Percentiles rank a stretch among this genome's conserved stretches.
Conservation (phyloP, 345 rosid species). For the Syzygium grande region DNA sequence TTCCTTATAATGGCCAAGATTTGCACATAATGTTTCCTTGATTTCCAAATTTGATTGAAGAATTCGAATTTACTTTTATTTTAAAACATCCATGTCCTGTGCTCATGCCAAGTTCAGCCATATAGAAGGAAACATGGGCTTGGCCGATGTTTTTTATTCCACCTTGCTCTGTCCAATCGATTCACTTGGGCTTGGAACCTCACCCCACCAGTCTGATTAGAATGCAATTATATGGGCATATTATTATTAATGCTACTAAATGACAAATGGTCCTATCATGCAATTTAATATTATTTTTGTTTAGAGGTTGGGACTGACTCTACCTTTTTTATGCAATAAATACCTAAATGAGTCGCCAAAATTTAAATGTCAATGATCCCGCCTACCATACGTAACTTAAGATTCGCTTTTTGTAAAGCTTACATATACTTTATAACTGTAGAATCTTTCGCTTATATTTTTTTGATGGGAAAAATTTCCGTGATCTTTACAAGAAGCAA, state of each 20-base stretch:
- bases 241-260: not conserved
- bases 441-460: no score
- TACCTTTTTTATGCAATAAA: no score
- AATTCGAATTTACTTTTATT: no score
- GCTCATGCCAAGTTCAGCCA: not conserved
- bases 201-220: not conserved
- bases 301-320: no score
- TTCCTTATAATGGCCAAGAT: not conserved
- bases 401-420: no score
- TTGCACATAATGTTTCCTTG: not conserved
- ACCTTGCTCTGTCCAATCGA: not conserved
- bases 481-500: not conserved
- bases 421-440: no score
- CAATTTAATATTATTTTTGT: not conserved
- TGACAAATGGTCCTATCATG: not conserved
- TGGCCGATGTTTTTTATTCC: not conserved
- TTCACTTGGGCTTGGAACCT: not conserved
- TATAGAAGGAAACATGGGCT: not conserved
- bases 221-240: not conserved
- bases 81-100: not conserved
- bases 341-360: no score
- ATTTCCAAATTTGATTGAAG: not conserved
- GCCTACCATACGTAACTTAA: no score
- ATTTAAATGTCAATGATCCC: no score
- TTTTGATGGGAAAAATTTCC: not conserved